Percentiles rank a stretch among this genome's conserved stretches.
Evolutionary conservation across 1,284 basidiomycete genomes (phyloP).

Genomic region (Athelia sp.): DNA sequence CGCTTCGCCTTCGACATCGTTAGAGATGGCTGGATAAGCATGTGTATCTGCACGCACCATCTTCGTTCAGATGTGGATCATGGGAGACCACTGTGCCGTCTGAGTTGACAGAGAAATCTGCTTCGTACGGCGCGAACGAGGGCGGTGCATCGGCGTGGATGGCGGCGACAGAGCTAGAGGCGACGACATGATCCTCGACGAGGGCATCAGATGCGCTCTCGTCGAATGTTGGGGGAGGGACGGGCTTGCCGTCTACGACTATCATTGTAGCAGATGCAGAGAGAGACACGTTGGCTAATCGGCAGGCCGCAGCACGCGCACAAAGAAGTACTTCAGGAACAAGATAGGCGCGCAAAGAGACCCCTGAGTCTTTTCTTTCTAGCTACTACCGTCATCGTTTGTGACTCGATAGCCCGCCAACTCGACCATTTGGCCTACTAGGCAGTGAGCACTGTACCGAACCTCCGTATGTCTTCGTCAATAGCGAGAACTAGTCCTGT

Average conservation of each 20-base stretch:
- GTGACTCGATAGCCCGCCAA: too few relatives aligned
- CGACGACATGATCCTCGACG: slow-evolving; percentile 19
- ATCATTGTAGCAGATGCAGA: not conserved
- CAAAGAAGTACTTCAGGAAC: too few relatives aligned
- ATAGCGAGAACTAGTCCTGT: too few relatives aligned
- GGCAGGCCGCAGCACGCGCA: too few relatives aligned
- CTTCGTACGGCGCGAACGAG: slow-evolving; percentile 55
- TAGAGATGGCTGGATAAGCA: slow-evolving; percentile 1
- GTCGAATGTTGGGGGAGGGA: slow-evolving; percentile 26
- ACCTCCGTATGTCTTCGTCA: too few relatives aligned
- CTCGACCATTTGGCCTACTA: too few relatives aligned
- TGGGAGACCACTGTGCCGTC: slow-evolving; percentile 58
- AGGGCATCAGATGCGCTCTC: slow-evolving; percentile 19
- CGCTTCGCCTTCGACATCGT: slow-evolving; percentile 50
- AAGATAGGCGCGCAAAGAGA: too few relatives aligned
- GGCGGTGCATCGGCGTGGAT: slow-evolving; percentile 48
- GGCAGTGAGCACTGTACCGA: too few relatives aligned
- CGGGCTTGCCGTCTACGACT: not conserved
- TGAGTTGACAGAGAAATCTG: slow-evolving; percentile 49
- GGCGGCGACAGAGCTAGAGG: slow-evolving; percentile 10
- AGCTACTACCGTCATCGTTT: too few relatives aligned
- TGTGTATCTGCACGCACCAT: slow-evolving; percentile 38
- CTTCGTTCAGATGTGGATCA: slow-evolving; percentile 65
- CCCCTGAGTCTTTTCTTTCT: too few relatives aligned
- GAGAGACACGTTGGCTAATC: not conserved